Evolutionary conservation across 2,329 filamentous ascomycete genomes (phyloP).

Genomic region (Ophiobolus disseminans): DNA sequence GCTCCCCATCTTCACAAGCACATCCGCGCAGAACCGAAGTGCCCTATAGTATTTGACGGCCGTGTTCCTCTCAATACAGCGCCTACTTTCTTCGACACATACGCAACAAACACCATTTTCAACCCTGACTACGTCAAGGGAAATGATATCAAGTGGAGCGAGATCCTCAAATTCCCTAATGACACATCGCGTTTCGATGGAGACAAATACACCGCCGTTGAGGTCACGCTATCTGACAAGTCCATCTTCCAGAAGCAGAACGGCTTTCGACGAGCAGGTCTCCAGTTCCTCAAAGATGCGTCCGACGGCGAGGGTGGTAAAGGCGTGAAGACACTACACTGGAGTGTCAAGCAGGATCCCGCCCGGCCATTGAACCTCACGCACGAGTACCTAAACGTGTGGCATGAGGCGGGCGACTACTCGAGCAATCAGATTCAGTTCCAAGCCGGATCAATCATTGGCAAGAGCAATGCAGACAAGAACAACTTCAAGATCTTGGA

Average conservation of each 20-base stretch:
- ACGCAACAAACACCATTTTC: slow-evolving; percentile 52
- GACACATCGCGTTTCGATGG: slow-evolving; percentile 57
- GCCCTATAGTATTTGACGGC: slow-evolving; percentile 49
- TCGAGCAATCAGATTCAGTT: slow-evolving; percentile 55
- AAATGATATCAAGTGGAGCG: slow-evolving; percentile 59
- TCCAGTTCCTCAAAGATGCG: slow-evolving; percentile 60
- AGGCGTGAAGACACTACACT: slow-evolving; percentile 68
- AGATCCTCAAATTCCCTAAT: slow-evolving; percentile 59
- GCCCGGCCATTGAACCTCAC: slow-evolving; percentile 63
- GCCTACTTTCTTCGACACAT: slow-evolving; percentile 41
- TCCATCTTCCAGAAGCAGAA: slow-evolving; percentile 67
- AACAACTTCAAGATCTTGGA: slow-evolving; percentile 52
- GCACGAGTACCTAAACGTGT: slow-evolving; percentile 64
- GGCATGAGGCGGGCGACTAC: slow-evolving; percentile 51
- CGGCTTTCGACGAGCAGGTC: slow-evolving; percentile 67
- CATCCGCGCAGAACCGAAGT: slow-evolving; percentile 31
- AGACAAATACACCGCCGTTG: slow-evolving; percentile 54
- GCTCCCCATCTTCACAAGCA: slow-evolving; percentile 22
- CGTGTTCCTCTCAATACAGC: slow-evolving; percentile 36
- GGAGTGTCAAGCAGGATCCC: slow-evolving; percentile 63
- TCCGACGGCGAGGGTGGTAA: slow-evolving; percentile 60
- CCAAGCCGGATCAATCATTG: slow-evolving; percentile 62
- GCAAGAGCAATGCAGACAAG: slow-evolving; percentile 52
- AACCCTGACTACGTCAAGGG: slow-evolving; percentile 62
- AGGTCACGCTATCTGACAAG: slow-evolving; percentile 64